phyloP scores from a whole-genome alignment of 2,329 filamentous ascomycete genomes.

The Paecilomyces sp. region DNA sequence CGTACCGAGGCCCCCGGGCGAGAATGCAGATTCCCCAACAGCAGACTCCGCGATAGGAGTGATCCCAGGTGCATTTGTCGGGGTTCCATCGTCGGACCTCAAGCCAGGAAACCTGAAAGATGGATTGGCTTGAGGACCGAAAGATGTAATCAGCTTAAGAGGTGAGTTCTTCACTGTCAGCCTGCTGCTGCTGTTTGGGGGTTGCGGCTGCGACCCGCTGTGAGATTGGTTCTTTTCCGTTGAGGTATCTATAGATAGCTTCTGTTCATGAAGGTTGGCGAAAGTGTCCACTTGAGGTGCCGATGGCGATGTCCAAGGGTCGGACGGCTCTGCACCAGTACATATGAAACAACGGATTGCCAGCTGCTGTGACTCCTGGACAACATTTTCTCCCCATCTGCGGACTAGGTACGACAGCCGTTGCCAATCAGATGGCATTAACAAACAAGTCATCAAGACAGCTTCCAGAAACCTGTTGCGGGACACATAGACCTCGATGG shows the following conservation, averaged over 20 bases:
- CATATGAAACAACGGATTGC: conserved; percentile 92
- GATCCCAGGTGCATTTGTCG: conserved; percentile 66
- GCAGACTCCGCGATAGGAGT: conserved; percentile 83
- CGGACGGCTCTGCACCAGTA: conserved; percentile 74
- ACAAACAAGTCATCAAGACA: conserved; percentile 75
- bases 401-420: conserved; percentile 79
- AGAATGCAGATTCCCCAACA: conserved; percentile 51
- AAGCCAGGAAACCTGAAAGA: conserved; percentile 59
- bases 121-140: conserved; percentile 46
- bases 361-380: conserved; percentile 78
- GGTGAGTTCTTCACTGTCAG: conserved; percentile 71
- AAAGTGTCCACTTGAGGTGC: conserved; percentile 54
- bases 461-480: conserved; percentile 91
- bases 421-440: conserved; percentile 82
- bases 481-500: conserved; percentile 92
- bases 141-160: conserved; percentile 85
- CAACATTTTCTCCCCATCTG: conserved; percentile 91
- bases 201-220: conserved; percentile 24
- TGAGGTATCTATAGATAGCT: conserved; percentile 41
- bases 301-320: conserved; percentile 82
- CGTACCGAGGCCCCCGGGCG: conserved; percentile 60
- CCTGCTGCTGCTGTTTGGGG: conserved; percentile 46
- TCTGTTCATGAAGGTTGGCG: conserved; percentile 17
- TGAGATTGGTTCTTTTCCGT: conserved; percentile 18
- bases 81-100: conserved; percentile 56